phyloP scores from a whole-genome alignment of 805 yeast genomes.

The Metschnikowia matae region DNA sequence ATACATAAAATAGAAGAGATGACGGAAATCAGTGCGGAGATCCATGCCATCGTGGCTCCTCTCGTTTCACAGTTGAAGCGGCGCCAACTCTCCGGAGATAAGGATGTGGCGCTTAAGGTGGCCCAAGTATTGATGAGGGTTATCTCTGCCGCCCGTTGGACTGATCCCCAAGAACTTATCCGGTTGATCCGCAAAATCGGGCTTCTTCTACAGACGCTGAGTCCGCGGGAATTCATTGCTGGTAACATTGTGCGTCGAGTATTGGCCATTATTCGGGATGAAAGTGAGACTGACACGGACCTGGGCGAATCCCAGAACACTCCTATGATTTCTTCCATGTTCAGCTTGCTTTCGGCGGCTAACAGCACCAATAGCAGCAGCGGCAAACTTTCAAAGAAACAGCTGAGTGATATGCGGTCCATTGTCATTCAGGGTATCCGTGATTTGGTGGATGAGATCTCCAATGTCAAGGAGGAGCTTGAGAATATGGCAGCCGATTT shows the following conservation, averaged over 20 bases:
- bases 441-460: conserved; percentile 87
- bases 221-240: conserved; percentile 82
- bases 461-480: conserved; percentile 83
- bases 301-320: conserved; percentile 37
- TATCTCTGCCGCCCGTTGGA: conserved; percentile 87
- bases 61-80: conserved; percentile 61
- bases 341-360: conserved; percentile 66
- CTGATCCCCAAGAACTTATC: conserved; percentile 67
- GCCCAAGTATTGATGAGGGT: conserved; percentile 85
- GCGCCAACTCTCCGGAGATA: conserved; percentile 78
- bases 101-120: conserved; percentile 78
- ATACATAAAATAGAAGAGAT: not conserved
- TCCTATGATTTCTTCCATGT: conserved; percentile 74
- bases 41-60: conserved; percentile 34
- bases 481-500: conserved; percentile 88
- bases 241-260: conserved; percentile 92
- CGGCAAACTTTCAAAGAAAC: conserved; percentile 35
- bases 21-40: conserved; percentile 24
- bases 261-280: conserved; percentile 82
- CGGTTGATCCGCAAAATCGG: conserved; percentile 73
- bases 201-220: conserved; percentile 63
- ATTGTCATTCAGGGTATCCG: conserved; percentile 88
- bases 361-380: conserved; percentile 20
- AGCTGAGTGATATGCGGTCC: conserved; percentile 68
- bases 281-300: conserved; percentile 64